Conservation (phyloP, 352 stramenopile species). For the Globisporangium paroecandrum region DNA sequence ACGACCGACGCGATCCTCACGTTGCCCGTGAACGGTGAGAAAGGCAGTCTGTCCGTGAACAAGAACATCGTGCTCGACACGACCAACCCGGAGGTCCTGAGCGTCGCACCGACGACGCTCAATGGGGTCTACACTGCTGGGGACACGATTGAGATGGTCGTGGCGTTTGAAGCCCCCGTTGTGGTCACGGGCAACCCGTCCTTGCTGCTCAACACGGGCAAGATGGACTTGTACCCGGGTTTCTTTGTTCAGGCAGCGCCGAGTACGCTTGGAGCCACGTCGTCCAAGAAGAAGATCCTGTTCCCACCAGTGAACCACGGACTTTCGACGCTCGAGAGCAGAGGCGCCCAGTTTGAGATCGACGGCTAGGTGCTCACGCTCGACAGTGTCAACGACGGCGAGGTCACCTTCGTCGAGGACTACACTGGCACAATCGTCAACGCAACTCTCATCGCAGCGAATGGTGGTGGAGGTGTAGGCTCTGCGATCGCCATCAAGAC, state of each 20-base stretch:
- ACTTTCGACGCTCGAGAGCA: slow-evolving; percentile 32
- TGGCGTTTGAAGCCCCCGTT: slow-evolving; percentile 56
- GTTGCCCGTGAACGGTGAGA: slow-evolving; percentile 48
- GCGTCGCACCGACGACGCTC: slow-evolving; percentile 28
- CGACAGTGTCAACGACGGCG: slow-evolving; percentile 35
- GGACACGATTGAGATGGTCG: slow-evolving; percentile 50
- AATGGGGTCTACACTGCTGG: slow-evolving; percentile 60
- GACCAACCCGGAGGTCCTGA: slow-evolving; percentile 38
- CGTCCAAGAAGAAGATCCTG: slow-evolving; percentile 30
- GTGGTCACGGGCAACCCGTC: slow-evolving; percentile 48
- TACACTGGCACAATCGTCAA: slow-evolving; percentile 46
- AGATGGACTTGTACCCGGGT: slow-evolving; percentile 53
- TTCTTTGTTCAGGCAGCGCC: slow-evolving; percentile 44
- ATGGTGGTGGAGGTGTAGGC: neutral
- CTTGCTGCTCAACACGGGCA: slow-evolving; percentile 45
- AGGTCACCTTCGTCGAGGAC: slow-evolving; percentile 48
- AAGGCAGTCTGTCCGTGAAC: slow-evolving; percentile 59
- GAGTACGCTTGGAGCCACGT: slow-evolving; percentile 2
- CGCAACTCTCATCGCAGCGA: slow-evolving; percentile 19
- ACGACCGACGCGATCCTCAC: slow-evolving; percentile 48
- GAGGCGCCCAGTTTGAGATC: slow-evolving; percentile 58
- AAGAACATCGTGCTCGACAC: slow-evolving; percentile 80
- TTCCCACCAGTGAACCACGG: slow-evolving; percentile 52
- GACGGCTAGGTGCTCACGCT: slow-evolving; percentile 48
- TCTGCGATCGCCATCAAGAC: slow-evolving; percentile 34